Evolutionary conservation across 768 basidiomycete genomes (phyloP).

Genomic region (Termitomyces sp.): DNA sequence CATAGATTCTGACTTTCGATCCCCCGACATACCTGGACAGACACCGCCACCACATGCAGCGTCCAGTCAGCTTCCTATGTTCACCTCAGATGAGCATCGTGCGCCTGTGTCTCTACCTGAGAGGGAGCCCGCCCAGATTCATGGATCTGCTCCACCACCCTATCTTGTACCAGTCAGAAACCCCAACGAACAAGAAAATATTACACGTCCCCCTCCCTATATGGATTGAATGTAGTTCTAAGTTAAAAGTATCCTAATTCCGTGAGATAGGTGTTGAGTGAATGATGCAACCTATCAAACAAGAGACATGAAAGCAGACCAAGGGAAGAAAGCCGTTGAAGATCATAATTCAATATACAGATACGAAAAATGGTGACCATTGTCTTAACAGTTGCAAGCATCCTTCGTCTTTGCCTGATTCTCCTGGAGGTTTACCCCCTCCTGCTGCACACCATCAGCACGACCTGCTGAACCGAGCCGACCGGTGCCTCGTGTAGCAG

Average conservation of each 20-base stretch:
- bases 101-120: slow-evolving; percentile 24
- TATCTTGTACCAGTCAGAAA: slow-evolving; percentile 49
- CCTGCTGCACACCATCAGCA: slow-evolving; percentile 42
- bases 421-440: slow-evolving; percentile 68
- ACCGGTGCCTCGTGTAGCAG: slow-evolving; percentile 70
- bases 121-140: slow-evolving; percentile 28
- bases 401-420: slow-evolving; percentile 63
- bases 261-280: neutral
- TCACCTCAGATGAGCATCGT: slow-evolving; percentile 23
- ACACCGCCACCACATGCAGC: slow-evolving; percentile 27
- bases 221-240: slow-evolving; percentile 34
- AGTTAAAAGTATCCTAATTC: slow-evolving; percentile 3
- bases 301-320: slow-evolving; percentile 1
- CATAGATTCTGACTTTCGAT: slow-evolving; percentile 74
- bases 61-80: slow-evolving; percentile 24
- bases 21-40: slow-evolving; percentile 32
- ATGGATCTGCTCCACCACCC: slow-evolving; percentile 71
- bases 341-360: slow-evolving; percentile 16
- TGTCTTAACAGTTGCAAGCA: slow-evolving; percentile 72
- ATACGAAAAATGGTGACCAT: slow-evolving; percentile 8
- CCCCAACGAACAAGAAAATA: slow-evolving; percentile 45
- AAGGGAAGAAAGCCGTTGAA: slow-evolving; percentile 21
- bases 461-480: slow-evolving; percentile 57
- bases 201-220: slow-evolving; percentile 56
- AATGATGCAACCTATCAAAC: slow-evolving; percentile 3